Base-by-base conservation (phyloP, 371 early-diverging fungal genomes). In the Mortierella sp. region DNA sequence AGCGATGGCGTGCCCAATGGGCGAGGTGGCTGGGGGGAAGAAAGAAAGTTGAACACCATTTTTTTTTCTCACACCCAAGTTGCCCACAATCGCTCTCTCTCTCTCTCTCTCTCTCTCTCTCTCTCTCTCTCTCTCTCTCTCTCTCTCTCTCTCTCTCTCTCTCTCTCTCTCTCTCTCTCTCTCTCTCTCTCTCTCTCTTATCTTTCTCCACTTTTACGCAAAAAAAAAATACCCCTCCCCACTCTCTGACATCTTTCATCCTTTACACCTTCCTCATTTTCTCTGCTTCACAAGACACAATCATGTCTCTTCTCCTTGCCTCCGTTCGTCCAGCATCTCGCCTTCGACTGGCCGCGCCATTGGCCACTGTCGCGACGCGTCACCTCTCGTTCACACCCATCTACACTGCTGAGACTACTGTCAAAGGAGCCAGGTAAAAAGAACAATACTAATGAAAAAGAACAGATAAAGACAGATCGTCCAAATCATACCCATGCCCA, bases 341-440 rank as follows among this genome's bases (percentile, higher is more conserved):
- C 62, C 66, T 70, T n/a, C 65, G 60, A 16, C 28, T 62, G 45
- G 57, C 57, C 21, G 70, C 70, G 12, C 70, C 75, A 4, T 57
- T 70, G n/a, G n/a, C 58, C 28, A 75, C 75, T n/a, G 44, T 75
- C 23, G 65, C 64, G 1, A 62, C 47, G 57, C 77, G 77, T 19
- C 68, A 71, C 16, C 46, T 82, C 21, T 74, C 84, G 56, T 83
- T 85, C 72, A 70, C 75, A 75, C 85, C 85, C 51, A 80, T 83
- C 60, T 85, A 85, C 69, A 84, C 85, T 6, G 82, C 85, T n/a
- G 85, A 85, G 59, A 74, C 72, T 46, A 82, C 81, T 19, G 68
- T 84, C 11, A 80, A 80, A 30, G 85, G 85, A n/a, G 85, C 83
- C 23, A 76, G 77, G 77, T 76, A 76, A 46, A 16, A 43, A 18